Evolutionary conservation across 805 yeast genomes (phyloP), one percentile per base, ranked within the genome.

Genomic region (Suhomyces faveliae): DNA sequence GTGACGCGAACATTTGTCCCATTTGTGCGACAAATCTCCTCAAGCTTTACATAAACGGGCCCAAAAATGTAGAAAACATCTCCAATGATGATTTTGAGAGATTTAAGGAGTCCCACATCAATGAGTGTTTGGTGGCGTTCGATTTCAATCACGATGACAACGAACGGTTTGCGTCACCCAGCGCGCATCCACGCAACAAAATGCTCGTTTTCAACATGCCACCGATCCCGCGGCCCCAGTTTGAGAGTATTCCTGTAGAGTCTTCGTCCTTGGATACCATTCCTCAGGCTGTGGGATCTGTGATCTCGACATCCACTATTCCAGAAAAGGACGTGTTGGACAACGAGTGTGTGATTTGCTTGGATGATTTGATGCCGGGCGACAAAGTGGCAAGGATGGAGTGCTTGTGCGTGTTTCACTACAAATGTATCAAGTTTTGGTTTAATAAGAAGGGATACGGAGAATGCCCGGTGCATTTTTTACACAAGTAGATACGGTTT

Each of bases 381-480:
- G 94, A 90, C 47, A 85, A 85, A 59, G 92, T 94, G 13, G 98
- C 96, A 0, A 71, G 99, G 37, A 68, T 94, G 49, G 98, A 92
- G 64, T 94, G 99, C 63, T 74, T 94, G 11, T 94, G 99, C 62
- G 89, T 91, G 29, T 94, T 89, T 65, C 99, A 94, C 60, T 90
- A 90, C 62, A 73, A 79, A 53, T 94, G 99, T 67, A 94, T 94
- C 54, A 83, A 86, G 63, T 84, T 82, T 48, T 94, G 99, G 99
- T 89, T 92, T 58, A 78, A 83, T 49, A 80, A 84, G 66, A 90
- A 87, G 63, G 94, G 96, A 0, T 84, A 78, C 9, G 89, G 94
- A 12, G 88, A 84, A 53, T 89, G 96, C 63, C 96, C 96, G 2
- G 89, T 89, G 17, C 96, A 89, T 64, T 69, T 67, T 47, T 48